Percentiles rank a stretch among this genome's conserved stretches.
These are phyloP conservation scores for Neovahlkampfia damariscottae DNA, from an alignment of 78 protist species.

Conservation along the genomic window DNA sequence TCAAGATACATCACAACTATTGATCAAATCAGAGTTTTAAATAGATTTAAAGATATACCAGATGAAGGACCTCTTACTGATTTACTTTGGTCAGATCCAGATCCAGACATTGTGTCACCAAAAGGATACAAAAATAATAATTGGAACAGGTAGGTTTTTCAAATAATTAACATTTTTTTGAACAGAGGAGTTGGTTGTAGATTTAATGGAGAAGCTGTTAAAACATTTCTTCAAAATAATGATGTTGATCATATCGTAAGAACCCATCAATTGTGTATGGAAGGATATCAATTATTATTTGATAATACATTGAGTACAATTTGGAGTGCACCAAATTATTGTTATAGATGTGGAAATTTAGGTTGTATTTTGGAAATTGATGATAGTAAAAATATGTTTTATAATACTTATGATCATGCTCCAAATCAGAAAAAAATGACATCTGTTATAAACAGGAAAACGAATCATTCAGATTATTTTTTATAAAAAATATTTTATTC, in stretches of 20 bases:
- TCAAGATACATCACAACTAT: neutral
- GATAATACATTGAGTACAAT: constrained; percentile 21
- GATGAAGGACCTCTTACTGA: constrained; percentile 71
- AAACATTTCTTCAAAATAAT: constrained; percentile 32
- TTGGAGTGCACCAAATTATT: constrained; percentile 62
- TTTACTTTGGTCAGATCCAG: constrained; percentile 67
- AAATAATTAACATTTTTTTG: constrained; percentile 18
- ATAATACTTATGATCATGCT: neutral
- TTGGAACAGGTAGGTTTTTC: no score
- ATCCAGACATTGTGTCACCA: no score
- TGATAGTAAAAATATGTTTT: neutral
- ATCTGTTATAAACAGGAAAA: no score
- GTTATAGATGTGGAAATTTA: constrained; percentile 39
- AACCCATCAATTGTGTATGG: constrained; percentile 46
- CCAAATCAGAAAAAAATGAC: no score
- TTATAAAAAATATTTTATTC: no score
- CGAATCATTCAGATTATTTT: no score
- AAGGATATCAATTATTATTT: constrained; percentile 38
- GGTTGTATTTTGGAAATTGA: constrained; percentile 30
- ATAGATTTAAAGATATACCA: constrained; percentile 39
- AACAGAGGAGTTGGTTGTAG: constrained; percentile 21
- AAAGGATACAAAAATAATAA: no score
- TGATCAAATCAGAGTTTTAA: constrained; percentile 21
- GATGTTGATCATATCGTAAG: constrained; percentile 23
- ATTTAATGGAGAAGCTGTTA: constrained; percentile 36